Base-by-base conservation (phyloP, 805 yeast species). In the Lipomyces mesembrius region DNA sequence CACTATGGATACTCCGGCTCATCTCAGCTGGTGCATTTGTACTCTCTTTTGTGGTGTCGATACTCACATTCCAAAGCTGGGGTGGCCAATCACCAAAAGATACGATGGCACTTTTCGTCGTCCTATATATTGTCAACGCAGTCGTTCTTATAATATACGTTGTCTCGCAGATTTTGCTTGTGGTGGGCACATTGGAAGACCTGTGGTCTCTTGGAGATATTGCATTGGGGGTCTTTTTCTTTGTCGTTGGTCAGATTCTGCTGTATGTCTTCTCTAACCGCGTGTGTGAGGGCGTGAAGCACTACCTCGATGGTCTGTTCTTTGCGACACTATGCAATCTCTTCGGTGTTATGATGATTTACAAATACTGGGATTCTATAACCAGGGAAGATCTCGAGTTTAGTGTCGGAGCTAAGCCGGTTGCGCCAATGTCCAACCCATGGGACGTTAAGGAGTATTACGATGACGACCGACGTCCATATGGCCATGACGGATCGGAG, bases 381-480 rank as follows among this genome's bases (percentile, higher is more conserved):
- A 95, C 98, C 12, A 87, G 88, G 65, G 98, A 94, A 74, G 98
- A 95, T 77, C 86, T 94, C 73, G 99, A 94, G 79, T 95, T 94
- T 78, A 86, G 92, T 59, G 95, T 91, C 61, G 83, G 86, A 66
- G 81, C 81, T 51, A 80, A 80, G 66, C 85, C 82, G 68, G 81
- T 79, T 22, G 81, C 71, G 29, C 79, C 80, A 79, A 81, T 39
- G 37, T 59, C 59, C 12, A 53, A 37, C 14, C 49, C 63, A 3
- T 63, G 70, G 68, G 71, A 69, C 29, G 61, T 39, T 22, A 69
- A 69, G 65, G 72, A 69, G 58, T 61, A 56, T 25, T 59, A 35
- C 55, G 69, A 65, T 20, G 71, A 64, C 4, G 72, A 69, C 27
- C 39, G 57, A n/a, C 63, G 58, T 9, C 46, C 60, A 17, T 68